Evolutionary conservation across 2,329 filamentous ascomycete genomes (phyloP).

Genomic region (Fusarium proliferatum): DNA sequence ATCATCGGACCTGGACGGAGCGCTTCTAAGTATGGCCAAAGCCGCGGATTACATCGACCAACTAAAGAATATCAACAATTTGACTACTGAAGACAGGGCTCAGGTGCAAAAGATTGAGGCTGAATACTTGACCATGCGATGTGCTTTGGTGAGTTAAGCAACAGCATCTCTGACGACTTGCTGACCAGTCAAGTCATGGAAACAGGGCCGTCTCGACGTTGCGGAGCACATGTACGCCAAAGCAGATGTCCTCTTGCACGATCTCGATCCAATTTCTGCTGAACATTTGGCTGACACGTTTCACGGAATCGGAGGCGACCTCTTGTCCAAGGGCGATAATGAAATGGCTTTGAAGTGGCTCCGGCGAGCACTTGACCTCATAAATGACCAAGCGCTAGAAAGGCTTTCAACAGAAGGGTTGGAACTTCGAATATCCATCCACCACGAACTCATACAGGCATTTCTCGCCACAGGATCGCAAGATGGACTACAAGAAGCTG

Average conservation of each 20-base stretch:
- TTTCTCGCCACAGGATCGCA: conserved; percentile 60
- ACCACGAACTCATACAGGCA: conserved; percentile 70
- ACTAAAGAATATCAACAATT: conserved; percentile 19
- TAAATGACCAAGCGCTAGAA: conserved; percentile 66
- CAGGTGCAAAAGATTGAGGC: conserved; percentile 56
- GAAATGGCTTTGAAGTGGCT: conserved; percentile 77
- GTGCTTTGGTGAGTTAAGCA: conserved; percentile 67
- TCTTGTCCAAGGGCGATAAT: conserved; percentile 64
- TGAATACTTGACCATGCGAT: conserved; percentile 75
- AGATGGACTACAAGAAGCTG: conserved; percentile 62
- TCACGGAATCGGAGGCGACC: conserved; percentile 76
- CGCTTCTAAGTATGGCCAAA: conserved; percentile 70
- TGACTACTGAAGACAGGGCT: neutral
- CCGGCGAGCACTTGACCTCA: conserved; percentile 70
- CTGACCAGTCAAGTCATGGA: conserved; percentile 71
- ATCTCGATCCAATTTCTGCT: conserved; percentile 60
- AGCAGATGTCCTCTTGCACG: conserved; percentile 54
- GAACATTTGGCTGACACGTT: conserved; percentile 75
- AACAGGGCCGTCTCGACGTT: conserved; percentile 76
- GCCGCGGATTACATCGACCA: conserved; percentile 65
- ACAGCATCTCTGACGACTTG: neutral
- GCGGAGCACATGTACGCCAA: conserved; percentile 83
- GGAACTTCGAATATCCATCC: conserved; percentile 73
- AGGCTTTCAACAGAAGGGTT: conserved; percentile 67
- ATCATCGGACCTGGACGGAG: conserved; percentile 66